These are phyloP conservation scores for Paramyrothecium roridum DNA, from an alignment of 2,329 filamentous ascomycete genomes.

Conservation along the genomic window DNA sequence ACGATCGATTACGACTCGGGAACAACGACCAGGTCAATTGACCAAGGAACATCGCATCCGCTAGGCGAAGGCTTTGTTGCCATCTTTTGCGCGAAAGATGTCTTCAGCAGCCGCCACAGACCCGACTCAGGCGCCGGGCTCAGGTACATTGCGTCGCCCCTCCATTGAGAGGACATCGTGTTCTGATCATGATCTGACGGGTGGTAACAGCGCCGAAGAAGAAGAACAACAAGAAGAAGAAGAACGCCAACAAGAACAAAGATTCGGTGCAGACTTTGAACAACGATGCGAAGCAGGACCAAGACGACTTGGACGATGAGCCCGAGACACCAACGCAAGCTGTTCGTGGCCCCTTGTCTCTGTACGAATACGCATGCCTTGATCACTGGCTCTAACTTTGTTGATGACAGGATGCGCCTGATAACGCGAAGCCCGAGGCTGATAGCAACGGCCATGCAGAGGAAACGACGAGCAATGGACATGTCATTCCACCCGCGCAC, in stretches of 20 bases:
- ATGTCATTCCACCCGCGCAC: constrained; percentile 19
- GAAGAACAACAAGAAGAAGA: constrained; percentile 60
- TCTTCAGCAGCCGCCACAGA: constrained; percentile 33
- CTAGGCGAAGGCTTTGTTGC: constrained; percentile 17
- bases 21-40: not conserved
- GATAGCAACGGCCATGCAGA: constrained; percentile 38
- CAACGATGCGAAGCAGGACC: constrained; percentile 24
- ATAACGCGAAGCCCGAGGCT: constrained; percentile 15
- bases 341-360: constrained; percentile 16
- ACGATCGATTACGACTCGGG: constrained; percentile 57
- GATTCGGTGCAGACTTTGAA: constrained; percentile 31
- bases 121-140: constrained; percentile 29
- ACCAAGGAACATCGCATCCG: constrained; percentile 9
- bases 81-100: constrained; percentile 27
- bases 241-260: constrained; percentile 48
- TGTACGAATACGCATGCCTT: constrained; percentile 4
- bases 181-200: constrained; percentile 19
- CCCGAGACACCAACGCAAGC: constrained; percentile 35
- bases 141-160: constrained; percentile 27
- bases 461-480: constrained; percentile 32
- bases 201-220: constrained; percentile 43
- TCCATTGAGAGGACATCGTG: constrained; percentile 22
- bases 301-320: constrained; percentile 41
- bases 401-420: constrained; percentile 21
- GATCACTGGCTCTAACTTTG: constrained; percentile 4